Conservation (phyloP, 202 grass and related monocot species). For the Schoenoplectus tabernaemontani region DNA sequence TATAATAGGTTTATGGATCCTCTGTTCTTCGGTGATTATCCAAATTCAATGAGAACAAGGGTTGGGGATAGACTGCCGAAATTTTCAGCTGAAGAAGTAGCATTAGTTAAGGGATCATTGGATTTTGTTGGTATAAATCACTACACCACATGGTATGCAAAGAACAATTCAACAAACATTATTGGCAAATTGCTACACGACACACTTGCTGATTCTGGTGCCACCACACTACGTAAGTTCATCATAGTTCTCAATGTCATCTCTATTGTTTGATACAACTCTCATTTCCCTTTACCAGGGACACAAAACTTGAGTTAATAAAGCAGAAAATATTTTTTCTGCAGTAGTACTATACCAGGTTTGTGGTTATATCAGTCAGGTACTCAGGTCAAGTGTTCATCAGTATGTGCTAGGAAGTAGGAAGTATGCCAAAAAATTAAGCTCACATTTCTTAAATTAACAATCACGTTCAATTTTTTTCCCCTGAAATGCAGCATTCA, state of each 20-base stretch:
- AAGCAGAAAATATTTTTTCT: not conserved
- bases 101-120: conserved; percentile 60
- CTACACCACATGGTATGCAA: conserved; percentile 80
- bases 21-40: conserved; percentile 94
- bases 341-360: not conserved
- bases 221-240: conserved; percentile 68
- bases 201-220: conserved; percentile 66
- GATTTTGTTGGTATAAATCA: conserved; percentile 97
- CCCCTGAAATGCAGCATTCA: conserved; percentile 57
- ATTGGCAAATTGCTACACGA: conserved; percentile 43
- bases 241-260: not conserved
- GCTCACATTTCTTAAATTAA: not conserved
- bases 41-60: conserved; percentile 55
- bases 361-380: not conserved
- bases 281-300: not conserved
- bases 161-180: conserved; percentile 47
- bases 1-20: conserved; percentile 73
- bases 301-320: not conserved
- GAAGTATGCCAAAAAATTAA: not conserved
- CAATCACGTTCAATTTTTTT: not conserved
- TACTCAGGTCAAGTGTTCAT: not conserved
- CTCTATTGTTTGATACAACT: not conserved
- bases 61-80: conserved; percentile 55
- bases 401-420: not conserved
- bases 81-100: conserved; percentile 51